These are phyloP conservation scores for Tetratostichococcus sp. DNA, from an alignment of 139 green algal species.

Conservation along the genomic window DNA sequence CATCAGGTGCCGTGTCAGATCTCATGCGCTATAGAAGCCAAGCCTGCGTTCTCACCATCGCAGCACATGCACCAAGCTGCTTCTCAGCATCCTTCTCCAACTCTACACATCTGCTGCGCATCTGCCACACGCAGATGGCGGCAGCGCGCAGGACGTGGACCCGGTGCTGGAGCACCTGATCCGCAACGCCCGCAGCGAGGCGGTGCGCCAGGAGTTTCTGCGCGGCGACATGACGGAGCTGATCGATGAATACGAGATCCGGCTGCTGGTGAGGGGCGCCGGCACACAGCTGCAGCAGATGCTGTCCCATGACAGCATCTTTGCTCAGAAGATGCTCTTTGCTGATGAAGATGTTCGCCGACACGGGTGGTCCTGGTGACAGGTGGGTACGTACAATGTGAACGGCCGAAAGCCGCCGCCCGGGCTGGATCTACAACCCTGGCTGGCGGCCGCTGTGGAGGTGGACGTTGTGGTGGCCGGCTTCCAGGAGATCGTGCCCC, in stretches of 20 bases:
- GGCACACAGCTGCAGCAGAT: too few relatives aligned
- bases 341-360: too few relatives aligned
- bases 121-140: not conserved
- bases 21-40: too few relatives aligned
- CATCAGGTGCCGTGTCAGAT: too few relatives aligned
- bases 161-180: constrained; percentile 45
- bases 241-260: constrained; percentile 25
- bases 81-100: too few relatives aligned
- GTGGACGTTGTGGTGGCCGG: constrained; percentile 65
- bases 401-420: constrained; percentile 55
- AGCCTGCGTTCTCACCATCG: too few relatives aligned
- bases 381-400: constrained; percentile 69
- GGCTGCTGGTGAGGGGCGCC: constrained; percentile 11
- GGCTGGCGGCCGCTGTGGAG: constrained; percentile 27
- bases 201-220: constrained; percentile 41
- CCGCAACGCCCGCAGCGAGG: constrained; percentile 29
- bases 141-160: constrained; percentile 7
- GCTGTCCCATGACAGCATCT: too few relatives aligned
- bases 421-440: constrained; percentile 40
- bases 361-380: too few relatives aligned
- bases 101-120: too few relatives aligned
- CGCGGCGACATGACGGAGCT: constrained; percentile 17
- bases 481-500: constrained; percentile 82
- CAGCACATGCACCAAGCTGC: too few relatives aligned
- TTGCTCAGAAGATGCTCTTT: too few relatives aligned